Evolutionary conservation across 352 stramenopile species (phyloP).

Genomic region (Halophytophthora polymorphica): DNA sequence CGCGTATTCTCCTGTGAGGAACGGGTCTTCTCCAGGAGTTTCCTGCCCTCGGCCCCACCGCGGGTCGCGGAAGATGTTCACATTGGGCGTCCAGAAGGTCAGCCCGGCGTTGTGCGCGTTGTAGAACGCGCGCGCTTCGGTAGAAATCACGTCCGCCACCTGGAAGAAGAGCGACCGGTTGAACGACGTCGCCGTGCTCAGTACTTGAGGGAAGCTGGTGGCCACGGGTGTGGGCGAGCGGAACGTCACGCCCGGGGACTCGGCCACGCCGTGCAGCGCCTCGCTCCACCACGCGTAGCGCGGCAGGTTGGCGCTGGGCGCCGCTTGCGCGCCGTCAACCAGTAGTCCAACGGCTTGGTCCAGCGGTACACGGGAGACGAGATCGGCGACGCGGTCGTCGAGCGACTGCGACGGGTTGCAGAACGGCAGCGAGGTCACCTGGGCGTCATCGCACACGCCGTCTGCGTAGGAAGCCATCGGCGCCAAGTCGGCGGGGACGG

Average conservation of each 20-base stretch:
- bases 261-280: constrained; percentile 80
- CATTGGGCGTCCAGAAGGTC: constrained; percentile 91
- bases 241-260: constrained; percentile 68
- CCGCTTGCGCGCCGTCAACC: constrained; percentile 48
- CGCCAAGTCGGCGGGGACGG: background rate
- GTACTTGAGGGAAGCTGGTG: constrained; percentile 89
- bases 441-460: constrained; percentile 49
- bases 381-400: constrained; percentile 55
- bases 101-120: constrained; percentile 75
- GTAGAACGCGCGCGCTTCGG: constrained; percentile 79
- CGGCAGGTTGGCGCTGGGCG: constrained; percentile 37
- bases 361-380: constrained; percentile 63
- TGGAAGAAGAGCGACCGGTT: constrained; percentile 83
- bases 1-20: constrained; percentile 83
- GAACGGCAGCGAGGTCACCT: constrained; percentile 52
- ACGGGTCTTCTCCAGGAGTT: constrained; percentile 89
- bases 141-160: constrained; percentile 80
- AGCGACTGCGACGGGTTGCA: constrained; percentile 57
- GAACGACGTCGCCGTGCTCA: constrained; percentile 77
- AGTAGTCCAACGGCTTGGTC: constrained; percentile 69
- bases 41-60: constrained; percentile 91
- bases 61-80: constrained; percentile 93
- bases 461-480: constrained; percentile 22
- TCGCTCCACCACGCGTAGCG: constrained; percentile 90
- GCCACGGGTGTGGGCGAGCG: constrained; percentile 44